Conservation (phyloP, 2,329 filamentous ascomycete species). For the Alternaria postmessia region DNA sequence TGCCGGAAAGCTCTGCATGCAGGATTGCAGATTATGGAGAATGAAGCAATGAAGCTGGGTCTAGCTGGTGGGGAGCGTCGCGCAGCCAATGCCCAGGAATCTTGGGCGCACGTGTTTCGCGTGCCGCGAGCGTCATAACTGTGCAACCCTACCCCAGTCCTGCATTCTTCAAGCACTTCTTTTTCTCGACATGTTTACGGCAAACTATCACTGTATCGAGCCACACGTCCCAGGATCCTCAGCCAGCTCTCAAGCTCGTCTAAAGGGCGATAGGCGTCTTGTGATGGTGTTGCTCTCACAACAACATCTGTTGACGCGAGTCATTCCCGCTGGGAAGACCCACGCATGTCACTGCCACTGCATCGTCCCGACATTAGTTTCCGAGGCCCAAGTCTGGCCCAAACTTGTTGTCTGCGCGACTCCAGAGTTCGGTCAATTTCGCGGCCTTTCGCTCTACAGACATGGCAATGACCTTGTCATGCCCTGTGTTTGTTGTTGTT, state of each 20-base stretch:
- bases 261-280: rapidly evolving
- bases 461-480: neutral
- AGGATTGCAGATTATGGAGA: neutral
- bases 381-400: conserved; percentile 8
- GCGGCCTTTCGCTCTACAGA: neutral
- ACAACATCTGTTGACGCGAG: conserved; percentile 6
- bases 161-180: neutral
- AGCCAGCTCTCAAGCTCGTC: neutral
- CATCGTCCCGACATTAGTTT: conserved; percentile 13
- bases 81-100: conserved; percentile 19
- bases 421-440: neutral
- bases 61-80: conserved; percentile 15
- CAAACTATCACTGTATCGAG: rapidly evolving
- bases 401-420: neutral
- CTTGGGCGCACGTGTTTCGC: conserved; percentile 16
- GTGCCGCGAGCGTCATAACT: conserved; percentile 13
- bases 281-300: neutral
- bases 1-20: conserved; percentile 21
- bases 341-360: conserved; percentile 6
- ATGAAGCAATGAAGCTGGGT: conserved; percentile 9
- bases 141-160: conserved; percentile 3
- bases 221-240: neutral
- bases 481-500: neutral
- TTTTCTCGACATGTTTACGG: neutral
- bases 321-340: conserved; percentile 13